Base-by-base conservation (phyloP, 805 yeast genomes). In the Sugiyamaella floridensis region DNA sequence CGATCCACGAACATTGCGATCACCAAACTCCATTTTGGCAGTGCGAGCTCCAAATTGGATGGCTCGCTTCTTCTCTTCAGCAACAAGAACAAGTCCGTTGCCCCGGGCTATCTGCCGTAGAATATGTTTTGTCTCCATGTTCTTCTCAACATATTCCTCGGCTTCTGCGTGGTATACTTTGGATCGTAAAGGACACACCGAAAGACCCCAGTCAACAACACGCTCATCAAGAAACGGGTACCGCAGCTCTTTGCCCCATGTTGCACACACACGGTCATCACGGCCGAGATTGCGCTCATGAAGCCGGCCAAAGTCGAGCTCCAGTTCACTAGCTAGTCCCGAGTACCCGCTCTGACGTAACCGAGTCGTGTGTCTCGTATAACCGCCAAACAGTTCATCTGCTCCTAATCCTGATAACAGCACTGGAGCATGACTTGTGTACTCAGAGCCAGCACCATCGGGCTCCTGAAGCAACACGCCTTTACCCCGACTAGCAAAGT, bases 311-410 rank as follows among this genome's bases (percentile, higher is more conserved):
- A 93, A 81, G 62, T 93, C 98, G 49, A 75, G 70, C 14, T 76
- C 76, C 43, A 93, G 72, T 61, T 89, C 95, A 1, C 66, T 65
- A 0, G 75, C 71, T 14, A 93, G 71, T 26, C 74, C 73, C 0
- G 60, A 64, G 29, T 75, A 72, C 0, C 74, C 70, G 41, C 68
- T 67, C 34, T 71, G 70, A 9, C 54, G 46, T 18, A 65, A 63
- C 7, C 62, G 58, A 15, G 61, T 52, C 1, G 71, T 83, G 60
- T 93, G 95, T 45, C 97, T 76, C 19, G 95, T 86, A 66, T 93
- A 93, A 0, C 99, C 99, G 0, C 96, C 99, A 72, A 86, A 90
- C 16, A 93, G 70, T 67, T 93, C 99, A 70, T 93, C 99, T 0
- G 99, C 99, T 1, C 99, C 99, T 11, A 93, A 73, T 0, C 99